Conservation (phyloP, 352 stramenopile species). For the Phytopythium aichiense region DNA sequence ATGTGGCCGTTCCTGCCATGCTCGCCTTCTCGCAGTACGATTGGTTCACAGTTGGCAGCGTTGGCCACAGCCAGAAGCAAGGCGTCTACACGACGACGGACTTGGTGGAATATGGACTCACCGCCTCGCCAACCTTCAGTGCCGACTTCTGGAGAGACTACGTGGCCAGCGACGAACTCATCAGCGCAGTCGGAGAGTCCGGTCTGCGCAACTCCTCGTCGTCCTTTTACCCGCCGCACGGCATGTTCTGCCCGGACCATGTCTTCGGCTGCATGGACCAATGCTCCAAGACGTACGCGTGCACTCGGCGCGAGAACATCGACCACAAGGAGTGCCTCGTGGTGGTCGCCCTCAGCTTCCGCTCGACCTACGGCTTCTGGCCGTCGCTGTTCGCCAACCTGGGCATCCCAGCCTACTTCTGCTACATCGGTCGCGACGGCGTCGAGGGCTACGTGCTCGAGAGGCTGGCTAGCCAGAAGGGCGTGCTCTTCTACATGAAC, state of each 20-base stretch:
- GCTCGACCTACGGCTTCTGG: constrained; percentile 17
- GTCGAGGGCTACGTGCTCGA: constrained; percentile 10
- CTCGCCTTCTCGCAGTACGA: constrained; percentile 22
- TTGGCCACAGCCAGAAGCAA: constrained; percentile 22
- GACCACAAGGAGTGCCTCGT: constrained; percentile 28
- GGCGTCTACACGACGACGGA: constrained; percentile 40
- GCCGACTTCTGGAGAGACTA: constrained; percentile 48
- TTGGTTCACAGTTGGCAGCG: constrained; percentile 10
- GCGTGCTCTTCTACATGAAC: constrained; percentile 17
- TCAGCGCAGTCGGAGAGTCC: constrained; percentile 10
- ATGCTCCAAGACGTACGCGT: constrained; percentile 36
- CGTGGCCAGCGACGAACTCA: constrained; percentile 21
- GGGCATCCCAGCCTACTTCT: constrained; percentile 4
- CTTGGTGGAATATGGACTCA: constrained; percentile 18
- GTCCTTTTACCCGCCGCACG: constrained; percentile 16
- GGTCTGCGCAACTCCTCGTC: constrained; percentile 10
- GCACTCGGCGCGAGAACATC: constrained; percentile 23
- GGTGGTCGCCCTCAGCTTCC: constrained; percentile 20
- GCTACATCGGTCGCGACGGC: neutral
- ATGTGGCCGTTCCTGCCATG: constrained; percentile 24
- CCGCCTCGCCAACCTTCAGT: constrained; percentile 10
- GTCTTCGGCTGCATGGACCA: constrained; percentile 28
- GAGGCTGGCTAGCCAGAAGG: constrained; percentile 8
- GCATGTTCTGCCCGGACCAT: constrained; percentile 19
- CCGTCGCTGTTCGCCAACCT: constrained; percentile 19